Conservation (phyloP, 352 stramenopile species). For the Globisporangium camurandrum region DNA sequence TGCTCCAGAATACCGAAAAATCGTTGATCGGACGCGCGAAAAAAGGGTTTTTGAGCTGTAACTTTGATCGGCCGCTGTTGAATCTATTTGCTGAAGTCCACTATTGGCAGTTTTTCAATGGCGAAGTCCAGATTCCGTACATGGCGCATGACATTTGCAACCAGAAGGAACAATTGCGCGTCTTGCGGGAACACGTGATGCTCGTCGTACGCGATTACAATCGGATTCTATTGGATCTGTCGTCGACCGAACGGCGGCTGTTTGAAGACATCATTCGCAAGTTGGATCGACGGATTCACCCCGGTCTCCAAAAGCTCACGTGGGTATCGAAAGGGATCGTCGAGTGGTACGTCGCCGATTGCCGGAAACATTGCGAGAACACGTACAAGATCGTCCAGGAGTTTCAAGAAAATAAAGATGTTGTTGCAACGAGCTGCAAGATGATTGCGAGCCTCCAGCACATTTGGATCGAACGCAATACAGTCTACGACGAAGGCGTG, state of each 20-base stretch:
- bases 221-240: conserved; percentile 89
- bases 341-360: conserved; percentile 90
- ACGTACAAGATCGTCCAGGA: conserved; percentile 87
- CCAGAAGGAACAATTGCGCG: conserved; percentile 87
- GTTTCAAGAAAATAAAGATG: conserved; percentile 87
- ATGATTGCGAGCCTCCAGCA: conserved; percentile 85
- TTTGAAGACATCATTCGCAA: conserved; percentile 94
- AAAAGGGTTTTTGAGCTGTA: conserved; percentile 88
- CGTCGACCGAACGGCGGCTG: conserved; percentile 82
- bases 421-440: conserved; percentile 85
- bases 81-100: conserved; percentile 91
- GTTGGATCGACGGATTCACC: conserved; percentile 89
- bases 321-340: conserved; percentile 91
- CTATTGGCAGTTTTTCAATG: conserved; percentile 88
- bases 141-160: conserved; percentile 94
- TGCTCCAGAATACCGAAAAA: conserved; percentile 72
- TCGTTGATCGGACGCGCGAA: conserved; percentile 73
- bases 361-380: conserved; percentile 82
- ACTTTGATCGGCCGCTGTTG: conserved; percentile 91
- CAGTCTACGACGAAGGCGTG: conserved; percentile 89
- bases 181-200: conserved; percentile 92
- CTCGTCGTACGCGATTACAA: conserved; percentile 95
- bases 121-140: conserved; percentile 93
- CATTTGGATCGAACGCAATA: conserved; percentile 91
- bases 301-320: conserved; percentile 90